phyloP scores from a whole-genome alignment of 257 asterid species.

The Fraxinus americana region DNA sequence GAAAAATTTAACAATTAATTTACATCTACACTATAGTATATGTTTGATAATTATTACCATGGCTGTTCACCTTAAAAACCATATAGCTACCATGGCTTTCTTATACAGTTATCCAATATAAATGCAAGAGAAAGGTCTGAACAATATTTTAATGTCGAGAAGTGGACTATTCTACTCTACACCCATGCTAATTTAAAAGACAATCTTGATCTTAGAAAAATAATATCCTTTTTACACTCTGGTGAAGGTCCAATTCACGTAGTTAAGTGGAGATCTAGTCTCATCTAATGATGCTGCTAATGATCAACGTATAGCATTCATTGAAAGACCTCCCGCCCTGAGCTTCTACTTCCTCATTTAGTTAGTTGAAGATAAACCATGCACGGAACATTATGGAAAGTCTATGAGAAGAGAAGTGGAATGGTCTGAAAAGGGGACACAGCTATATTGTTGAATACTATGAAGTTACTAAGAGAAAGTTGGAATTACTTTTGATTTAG shows the following conservation, averaged over 20 bases:
- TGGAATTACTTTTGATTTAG: too few species aligned
- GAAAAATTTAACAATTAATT: background rate
- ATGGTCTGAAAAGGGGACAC: conserved; percentile 14
- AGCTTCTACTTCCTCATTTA: conserved; percentile 92
- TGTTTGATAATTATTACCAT: conserved; percentile 43
- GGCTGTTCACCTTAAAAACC: conserved; percentile 23
- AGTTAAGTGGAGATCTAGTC: too few species aligned
- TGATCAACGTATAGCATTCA: conserved; percentile 86
- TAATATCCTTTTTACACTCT: conserved; percentile 60
- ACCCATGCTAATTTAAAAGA: conserved; percentile 28
- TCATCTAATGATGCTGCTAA: conserved; percentile 95
- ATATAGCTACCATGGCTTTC: conserved; percentile 26
- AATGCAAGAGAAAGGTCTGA: conserved; percentile 25
- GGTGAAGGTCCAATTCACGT: too few species aligned
- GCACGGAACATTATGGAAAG: background rate
- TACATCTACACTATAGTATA: background rate
- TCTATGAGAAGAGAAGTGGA: conserved; percentile 21
- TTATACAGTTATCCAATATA: conserved; percentile 44
- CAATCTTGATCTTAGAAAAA: conserved; percentile 28
- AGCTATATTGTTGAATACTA: conserved; percentile 11
- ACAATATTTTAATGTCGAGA: conserved; percentile 71
- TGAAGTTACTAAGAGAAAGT: conserved; percentile 10
- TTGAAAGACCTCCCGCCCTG: conserved; percentile 94
- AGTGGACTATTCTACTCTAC: conserved; percentile 50
- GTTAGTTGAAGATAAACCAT: conserved; percentile 41